Base-by-base conservation (phyloP, 73 alveolate species). In the Loxodes magnus region DNA sequence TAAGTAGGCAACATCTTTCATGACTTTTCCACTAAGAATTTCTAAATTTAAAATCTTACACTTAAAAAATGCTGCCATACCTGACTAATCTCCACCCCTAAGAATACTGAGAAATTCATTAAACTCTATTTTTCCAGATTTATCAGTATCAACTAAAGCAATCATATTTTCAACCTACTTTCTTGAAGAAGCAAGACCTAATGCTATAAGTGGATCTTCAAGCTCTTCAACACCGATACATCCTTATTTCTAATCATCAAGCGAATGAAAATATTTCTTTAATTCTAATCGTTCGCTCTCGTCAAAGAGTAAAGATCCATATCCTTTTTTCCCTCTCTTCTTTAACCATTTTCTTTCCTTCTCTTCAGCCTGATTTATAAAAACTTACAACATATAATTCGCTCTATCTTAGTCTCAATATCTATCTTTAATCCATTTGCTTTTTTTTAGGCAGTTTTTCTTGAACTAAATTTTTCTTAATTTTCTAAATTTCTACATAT, bases 161-260 rank as follows among this genome's bases (percentile, higher is more conserved):
- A 88, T 81, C 37, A 88, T 80, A 42, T 76, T 75, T 46, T 80
- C 76, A 0, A 88, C 95, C 72, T 88, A 79, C 15, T 81, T 79
- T 33, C 98, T 52, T 28, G 53, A 69, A 31, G 84, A 84, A 0
- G 88, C 98, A 17, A 88, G 56, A 0, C 98, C 98, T 35, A 88
- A 64, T 41, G 96, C 95, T 31, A 88, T 88, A 23, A 88, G 67
- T 19, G 98, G 98, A 21, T 88, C 98, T 51, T 88, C 98, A 17
- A 88, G 64, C 59, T 88, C 96, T 49, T 86, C 92, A 4, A 79
- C 88, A 10, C 97, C 97, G 25, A 88, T 88, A 27, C 77, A 56
- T 12, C 90, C 96, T 35, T 87, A 84, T 7, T 88, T 87, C 50
- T 84, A 81, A 34, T 84, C 88, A 62, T 79, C 96, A 5, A 84